Conservation (phyloP, 169 alveolate genomes). For the Plasmodium coatneyi region DNA sequence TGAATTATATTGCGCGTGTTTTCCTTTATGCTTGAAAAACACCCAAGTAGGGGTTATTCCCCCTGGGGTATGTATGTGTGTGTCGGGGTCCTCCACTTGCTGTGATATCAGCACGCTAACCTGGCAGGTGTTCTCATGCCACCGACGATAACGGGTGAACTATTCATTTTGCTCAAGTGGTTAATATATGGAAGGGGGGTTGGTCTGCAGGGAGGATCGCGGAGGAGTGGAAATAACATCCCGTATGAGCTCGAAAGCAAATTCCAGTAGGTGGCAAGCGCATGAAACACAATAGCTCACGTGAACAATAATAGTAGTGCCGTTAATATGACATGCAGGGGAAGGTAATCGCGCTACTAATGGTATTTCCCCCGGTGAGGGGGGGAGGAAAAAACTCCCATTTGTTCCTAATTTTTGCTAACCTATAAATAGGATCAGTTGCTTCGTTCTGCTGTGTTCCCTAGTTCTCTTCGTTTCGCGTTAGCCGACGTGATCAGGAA, state of each 20-base stretch:
- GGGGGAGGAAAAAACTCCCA: background rate
- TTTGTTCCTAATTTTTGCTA: background rate
- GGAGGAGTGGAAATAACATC: background rate
- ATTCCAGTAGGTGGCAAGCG: background rate
- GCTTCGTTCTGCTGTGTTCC: background rate
- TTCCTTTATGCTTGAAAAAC: background rate
- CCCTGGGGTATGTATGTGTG: background rate
- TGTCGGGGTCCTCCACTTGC: background rate
- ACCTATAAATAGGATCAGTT: background rate
- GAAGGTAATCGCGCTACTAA: background rate
- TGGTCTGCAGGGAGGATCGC: background rate
- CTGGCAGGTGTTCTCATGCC: slow-evolving; percentile 69
- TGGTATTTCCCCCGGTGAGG: background rate
- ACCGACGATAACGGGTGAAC: slow-evolving; percentile 58
- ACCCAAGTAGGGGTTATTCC: background rate
- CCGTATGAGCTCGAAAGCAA: background rate
- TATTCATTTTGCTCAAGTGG: slow-evolving; percentile 12
- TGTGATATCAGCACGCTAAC: background rate
- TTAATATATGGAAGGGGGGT: background rate
- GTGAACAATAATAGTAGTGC: background rate
- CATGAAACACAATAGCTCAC: background rate
- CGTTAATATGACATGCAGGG: background rate
- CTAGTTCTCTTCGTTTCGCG: background rate
- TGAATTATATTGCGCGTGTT: background rate
- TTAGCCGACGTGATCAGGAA: background rate